A percentile compares a stretch with the other conserved stretches of the same genome.
These are phyloP conservation scores for Syzygium syzygioides DNA, from an alignment of 441 rosid genomes.

Conservation along the genomic window DNA sequence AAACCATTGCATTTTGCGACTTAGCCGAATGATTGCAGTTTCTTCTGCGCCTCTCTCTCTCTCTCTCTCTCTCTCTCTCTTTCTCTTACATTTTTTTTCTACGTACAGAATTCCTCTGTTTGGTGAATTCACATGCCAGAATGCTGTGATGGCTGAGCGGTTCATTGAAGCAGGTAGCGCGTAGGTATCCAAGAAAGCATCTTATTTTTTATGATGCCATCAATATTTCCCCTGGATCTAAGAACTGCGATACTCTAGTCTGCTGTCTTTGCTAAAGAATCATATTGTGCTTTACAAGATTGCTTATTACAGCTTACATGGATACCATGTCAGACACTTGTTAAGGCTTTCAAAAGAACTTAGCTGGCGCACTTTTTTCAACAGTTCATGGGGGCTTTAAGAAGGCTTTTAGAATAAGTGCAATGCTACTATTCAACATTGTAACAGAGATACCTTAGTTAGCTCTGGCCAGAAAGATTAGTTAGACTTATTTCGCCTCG, in stretches of 20 bases:
- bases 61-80: not conserved
- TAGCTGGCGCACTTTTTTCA: not conserved
- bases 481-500: not conserved
- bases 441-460: not conserved
- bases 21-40: not conserved
- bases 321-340: not conserved
- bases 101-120: slow-evolving; percentile 60
- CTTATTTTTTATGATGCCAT: not conserved
- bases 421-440: not conserved
- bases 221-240: not conserved
- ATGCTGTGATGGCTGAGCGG: slow-evolving; percentile 85
- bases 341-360: not conserved
- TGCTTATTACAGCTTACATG: not conserved
- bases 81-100: not conserved
- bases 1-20: not conserved
- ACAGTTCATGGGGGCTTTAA: not conserved
- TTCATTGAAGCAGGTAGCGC: slow-evolving; percentile 99
- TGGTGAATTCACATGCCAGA: slow-evolving; percentile 92
- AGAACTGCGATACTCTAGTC: not conserved
- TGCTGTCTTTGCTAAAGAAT: not conserved
- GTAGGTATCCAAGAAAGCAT: slow-evolving; percentile 66
- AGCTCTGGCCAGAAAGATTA: not conserved
- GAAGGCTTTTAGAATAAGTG: not conserved
- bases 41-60: not conserved
- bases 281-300: not conserved